Conservation (phyloP, 805 yeast genomes). For the Candida patagonica region DNA sequence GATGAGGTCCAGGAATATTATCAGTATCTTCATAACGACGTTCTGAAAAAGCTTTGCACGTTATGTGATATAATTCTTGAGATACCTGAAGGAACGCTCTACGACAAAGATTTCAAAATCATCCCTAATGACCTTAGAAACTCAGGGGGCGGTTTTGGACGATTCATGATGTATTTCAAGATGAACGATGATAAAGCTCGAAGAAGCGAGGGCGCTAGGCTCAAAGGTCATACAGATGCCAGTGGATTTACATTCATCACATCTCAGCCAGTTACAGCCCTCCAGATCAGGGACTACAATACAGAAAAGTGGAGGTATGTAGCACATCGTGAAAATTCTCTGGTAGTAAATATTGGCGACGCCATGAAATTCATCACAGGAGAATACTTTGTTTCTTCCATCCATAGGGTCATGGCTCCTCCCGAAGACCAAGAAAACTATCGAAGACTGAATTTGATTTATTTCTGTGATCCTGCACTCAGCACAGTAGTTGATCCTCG, state of each 20-base stretch:
- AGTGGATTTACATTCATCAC: conserved; percentile 34
- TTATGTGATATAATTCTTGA: conserved; percentile 39
- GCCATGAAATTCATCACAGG: conserved; percentile 36
- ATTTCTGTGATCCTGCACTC: conserved; percentile 34
- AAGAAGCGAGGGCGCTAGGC: conserved; percentile 33
- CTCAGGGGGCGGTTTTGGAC: conserved; percentile 40
- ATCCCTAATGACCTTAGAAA: conserved; percentile 25
- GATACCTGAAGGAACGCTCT: conserved; percentile 39
- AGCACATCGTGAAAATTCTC: conserved; percentile 29
- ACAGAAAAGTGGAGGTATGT: conserved; percentile 32
- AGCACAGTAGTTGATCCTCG: conserved; percentile 33
- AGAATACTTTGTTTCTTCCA: conserved; percentile 37
- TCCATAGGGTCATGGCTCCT: conserved; percentile 41
- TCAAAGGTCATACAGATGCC: conserved; percentile 41
- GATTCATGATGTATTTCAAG: conserved; percentile 96
- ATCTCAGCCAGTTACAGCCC: conserved; percentile 33
- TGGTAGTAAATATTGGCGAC: conserved; percentile 36
- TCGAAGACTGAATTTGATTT: conserved; percentile 33
- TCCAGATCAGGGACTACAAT: conserved; percentile 32
- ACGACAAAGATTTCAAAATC: conserved; percentile 31
- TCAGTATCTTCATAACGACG: conserved; percentile 30
- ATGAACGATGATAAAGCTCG: conserved; percentile 50
- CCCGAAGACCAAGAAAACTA: conserved; percentile 33
- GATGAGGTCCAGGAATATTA: conserved; percentile 35
- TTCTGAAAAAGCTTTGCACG: conserved; percentile 30